phyloP scores from a whole-genome alignment of 139 green algal species.

The Ostreobium quekettii region DNA sequence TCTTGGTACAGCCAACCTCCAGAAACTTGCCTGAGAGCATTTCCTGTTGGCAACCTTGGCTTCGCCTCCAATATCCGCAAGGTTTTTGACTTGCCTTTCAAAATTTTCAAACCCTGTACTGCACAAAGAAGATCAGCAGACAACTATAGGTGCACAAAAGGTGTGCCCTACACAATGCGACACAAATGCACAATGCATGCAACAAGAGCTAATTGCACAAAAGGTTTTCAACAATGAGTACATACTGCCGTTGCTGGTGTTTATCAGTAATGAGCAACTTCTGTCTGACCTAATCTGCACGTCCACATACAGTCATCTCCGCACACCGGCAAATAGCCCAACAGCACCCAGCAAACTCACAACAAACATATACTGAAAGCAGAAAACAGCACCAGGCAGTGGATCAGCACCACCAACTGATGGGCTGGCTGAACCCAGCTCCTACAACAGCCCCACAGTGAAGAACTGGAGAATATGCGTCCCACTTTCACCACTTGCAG shows the following conservation, averaged over 20 bases:
- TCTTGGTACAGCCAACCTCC: constrained; percentile 80
- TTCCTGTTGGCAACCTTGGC: constrained; percentile 49
- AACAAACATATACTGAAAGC: too few relatives aligned
- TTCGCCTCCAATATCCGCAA: constrained; percentile 94
- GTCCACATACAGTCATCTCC: too few relatives aligned
- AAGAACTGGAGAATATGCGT: too few relatives aligned
- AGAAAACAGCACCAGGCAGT: too few relatives aligned
- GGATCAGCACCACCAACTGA: too few relatives aligned
- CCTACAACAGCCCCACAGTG: not conserved
- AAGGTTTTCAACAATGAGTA: too few relatives aligned
- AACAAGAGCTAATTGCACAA: too few relatives aligned
- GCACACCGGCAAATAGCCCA: too few relatives aligned
- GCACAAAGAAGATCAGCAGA: not conserved
- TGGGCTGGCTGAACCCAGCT: not conserved
- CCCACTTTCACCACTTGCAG: constrained; percentile 75
- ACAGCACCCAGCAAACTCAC: too few relatives aligned
- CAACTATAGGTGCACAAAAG: not conserved
- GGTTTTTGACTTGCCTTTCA: constrained; percentile 89
- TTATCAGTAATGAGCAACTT: too few relatives aligned
- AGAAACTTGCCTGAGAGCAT: constrained; percentile 71
- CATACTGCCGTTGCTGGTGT: too few relatives aligned
- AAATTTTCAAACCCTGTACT: constrained; percentile 1
- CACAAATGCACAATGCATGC: not conserved
- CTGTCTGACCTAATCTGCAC: too few relatives aligned
- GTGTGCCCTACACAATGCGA: not conserved